phyloP scores from a whole-genome alignment of 78 protist species.

The Capsaspora owczarzaki region DNA sequence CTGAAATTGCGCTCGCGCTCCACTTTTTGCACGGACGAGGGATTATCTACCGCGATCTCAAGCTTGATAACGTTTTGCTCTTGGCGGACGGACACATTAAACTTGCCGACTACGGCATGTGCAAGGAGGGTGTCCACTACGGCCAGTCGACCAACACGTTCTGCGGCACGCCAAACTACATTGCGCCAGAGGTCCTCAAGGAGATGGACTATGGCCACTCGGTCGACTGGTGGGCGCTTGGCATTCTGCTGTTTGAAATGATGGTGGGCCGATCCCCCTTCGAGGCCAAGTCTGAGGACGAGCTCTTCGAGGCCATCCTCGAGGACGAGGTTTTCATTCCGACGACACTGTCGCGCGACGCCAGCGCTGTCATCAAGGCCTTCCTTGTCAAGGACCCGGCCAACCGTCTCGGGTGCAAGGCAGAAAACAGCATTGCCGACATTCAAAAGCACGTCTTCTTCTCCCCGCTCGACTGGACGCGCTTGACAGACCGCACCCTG shows the following conservation, averaged over 20 bases:
- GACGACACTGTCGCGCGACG: neutral
- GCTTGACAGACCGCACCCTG: neutral
- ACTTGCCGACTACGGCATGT: conserved; percentile 73
- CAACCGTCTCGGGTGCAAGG: conserved; percentile 41
- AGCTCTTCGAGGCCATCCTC: conserved; percentile 64
- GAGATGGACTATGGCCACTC: conserved; percentile 43
- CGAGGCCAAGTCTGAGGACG: conserved; percentile 28
- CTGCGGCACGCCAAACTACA: conserved; percentile 93
- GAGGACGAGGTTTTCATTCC: neutral
- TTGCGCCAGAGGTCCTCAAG: conserved; percentile 74
- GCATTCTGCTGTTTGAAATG: conserved; percentile 79
- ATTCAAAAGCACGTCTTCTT: conserved; percentile 58
- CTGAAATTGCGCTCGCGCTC: conserved; percentile 81
- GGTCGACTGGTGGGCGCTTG: conserved; percentile 92
- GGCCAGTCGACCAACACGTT: conserved; percentile 61
- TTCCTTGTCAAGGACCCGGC: conserved; percentile 31
- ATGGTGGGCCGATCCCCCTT: conserved; percentile 59
- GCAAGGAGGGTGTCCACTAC: conserved; percentile 27
- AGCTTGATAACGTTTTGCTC: conserved; percentile 80
- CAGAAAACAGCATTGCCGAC: neutral
- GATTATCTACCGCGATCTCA: conserved; percentile 60
- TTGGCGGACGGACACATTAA: conserved; percentile 71
- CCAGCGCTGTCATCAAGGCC: neutral
- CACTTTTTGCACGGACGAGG: conserved; percentile 62
- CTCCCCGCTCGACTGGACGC: conserved; percentile 38